Evolutionary conservation across 805 yeast genomes (phyloP).

Genomic region (Yamadazyma takamatsuzukensis): DNA sequence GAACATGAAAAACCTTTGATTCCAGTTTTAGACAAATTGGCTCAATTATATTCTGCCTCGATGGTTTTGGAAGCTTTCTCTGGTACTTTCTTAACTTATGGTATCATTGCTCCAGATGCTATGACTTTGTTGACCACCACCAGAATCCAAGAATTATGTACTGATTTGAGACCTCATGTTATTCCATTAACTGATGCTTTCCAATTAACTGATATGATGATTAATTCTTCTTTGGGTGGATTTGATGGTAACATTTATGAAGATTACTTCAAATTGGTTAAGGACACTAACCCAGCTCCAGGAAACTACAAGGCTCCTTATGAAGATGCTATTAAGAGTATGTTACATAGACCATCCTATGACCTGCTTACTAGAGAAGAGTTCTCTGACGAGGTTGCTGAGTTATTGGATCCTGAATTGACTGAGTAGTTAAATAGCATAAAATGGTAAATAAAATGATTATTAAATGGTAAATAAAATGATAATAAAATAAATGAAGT

Average conservation of each 20-base stretch:
- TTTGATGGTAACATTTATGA: slow-evolving; percentile 44
- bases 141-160: slow-evolving; percentile 30
- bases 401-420: slow-evolving; percentile 19
- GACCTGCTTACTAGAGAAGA: slow-evolving; percentile 40
- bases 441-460: background rate
- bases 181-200: slow-evolving; percentile 42
- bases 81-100: slow-evolving; percentile 33
- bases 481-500: no score
- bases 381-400: slow-evolving; percentile 33
- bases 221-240: slow-evolving; percentile 41
- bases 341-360: slow-evolving; percentile 37
- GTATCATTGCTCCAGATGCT: slow-evolving; percentile 28
- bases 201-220: slow-evolving; percentile 41
- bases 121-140: slow-evolving; percentile 23
- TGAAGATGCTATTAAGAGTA: slow-evolving; percentile 29
- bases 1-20: slow-evolving; percentile 19
- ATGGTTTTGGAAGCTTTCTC: slow-evolving; percentile 31
- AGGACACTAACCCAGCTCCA: slow-evolving; percentile 32
- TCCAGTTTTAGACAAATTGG: slow-evolving; percentile 29
- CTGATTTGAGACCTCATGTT: slow-evolving; percentile 37
- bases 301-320: slow-evolving; percentile 39
- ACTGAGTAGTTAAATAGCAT: slow-evolving; percentile 15
- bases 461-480: no score
- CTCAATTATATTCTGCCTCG: slow-evolving; percentile 30
- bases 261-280: slow-evolving; percentile 37